A percentile compares a stretch with the other conserved stretches of the same genome.
These are phyloP conservation scores for Colletotrichum ledebouriae DNA, from an alignment of 2,329 filamentous ascomycete genomes.

Conservation along the genomic window DNA sequence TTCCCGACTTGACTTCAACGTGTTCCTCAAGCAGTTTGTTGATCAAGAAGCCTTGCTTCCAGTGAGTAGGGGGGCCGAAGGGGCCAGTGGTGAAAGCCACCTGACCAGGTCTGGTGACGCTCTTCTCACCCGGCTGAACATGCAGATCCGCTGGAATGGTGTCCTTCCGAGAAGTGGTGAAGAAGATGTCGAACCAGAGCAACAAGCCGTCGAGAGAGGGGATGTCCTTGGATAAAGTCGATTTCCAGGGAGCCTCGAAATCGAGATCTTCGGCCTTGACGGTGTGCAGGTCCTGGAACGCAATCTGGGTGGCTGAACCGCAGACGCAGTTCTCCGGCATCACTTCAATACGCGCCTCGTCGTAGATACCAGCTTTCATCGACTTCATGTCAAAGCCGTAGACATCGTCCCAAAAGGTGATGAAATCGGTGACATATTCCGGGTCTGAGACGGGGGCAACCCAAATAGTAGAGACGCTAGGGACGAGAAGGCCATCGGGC, in stretches of 20 bases:
- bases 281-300: conserved; percentile 82
- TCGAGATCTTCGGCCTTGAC: conserved; percentile 79
- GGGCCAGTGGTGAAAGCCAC: conserved; percentile 93
- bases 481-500: conserved; percentile 85
- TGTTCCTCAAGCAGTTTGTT: conserved; percentile 70
- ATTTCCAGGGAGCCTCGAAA: conserved; percentile 78
- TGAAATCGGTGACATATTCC: conserved; percentile 82
- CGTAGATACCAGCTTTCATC: conserved; percentile 86
- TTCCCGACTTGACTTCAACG: conserved; percentile 63
- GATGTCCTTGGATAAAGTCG: conserved; percentile 71
- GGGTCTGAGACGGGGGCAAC: conserved; percentile 84
- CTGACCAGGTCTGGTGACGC: conserved; percentile 67
- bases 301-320: conserved; percentile 74
- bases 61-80: conserved; percentile 82
- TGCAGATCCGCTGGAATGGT: conserved; percentile 61
- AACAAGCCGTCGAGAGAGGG: conserved; percentile 86
- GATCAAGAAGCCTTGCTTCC: conserved; percentile 86
- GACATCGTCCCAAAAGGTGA: conserved; percentile 90
- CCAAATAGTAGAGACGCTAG: conserved; percentile 86
- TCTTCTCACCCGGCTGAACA: conserved; percentile 74
- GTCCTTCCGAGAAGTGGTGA: conserved; percentile 73
- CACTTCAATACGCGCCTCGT: conserved; percentile 84
- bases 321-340: conserved; percentile 73
- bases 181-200: conserved; percentile 96
- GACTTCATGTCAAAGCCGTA: conserved; percentile 96